phyloP scores from a whole-genome alignment of 2,329 filamentous ascomycete genomes.

The Colletotrichum gigasporum region DNA sequence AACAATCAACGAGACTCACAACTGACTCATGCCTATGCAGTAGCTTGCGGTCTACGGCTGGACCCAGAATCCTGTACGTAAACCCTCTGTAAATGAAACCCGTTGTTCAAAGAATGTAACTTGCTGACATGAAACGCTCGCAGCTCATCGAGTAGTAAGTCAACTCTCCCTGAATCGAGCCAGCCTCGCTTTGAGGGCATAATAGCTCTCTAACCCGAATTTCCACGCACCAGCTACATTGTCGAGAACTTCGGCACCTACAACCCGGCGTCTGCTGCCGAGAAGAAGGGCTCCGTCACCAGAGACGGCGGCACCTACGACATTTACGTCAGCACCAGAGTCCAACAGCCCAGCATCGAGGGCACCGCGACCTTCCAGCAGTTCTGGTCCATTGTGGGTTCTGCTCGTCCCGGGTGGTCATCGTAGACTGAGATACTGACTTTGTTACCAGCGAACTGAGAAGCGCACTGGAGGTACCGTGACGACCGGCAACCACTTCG shows the following conservation, averaged over 20 bases:
- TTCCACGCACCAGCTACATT: conserved; percentile 49
- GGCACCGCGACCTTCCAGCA: conserved; percentile 60
- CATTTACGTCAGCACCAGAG: conserved; percentile 44
- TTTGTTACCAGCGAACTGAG: conserved; percentile 39
- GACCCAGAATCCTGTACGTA: no score
- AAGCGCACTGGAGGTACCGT: conserved; percentile 62
- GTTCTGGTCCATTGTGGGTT: conserved; percentile 56
- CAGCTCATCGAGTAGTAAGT: background rate
- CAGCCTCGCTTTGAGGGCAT: no score
- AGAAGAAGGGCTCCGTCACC: conserved; percentile 42
- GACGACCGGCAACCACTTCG: conserved; percentile 60
- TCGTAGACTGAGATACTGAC: no score
- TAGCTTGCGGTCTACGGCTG: conserved; percentile 60
- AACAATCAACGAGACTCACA: no score
- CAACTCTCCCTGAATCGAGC: no score
- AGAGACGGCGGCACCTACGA: conserved; percentile 47
- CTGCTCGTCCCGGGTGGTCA: no score
- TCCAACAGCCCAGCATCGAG: conserved; percentile 56
- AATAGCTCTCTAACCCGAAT: no score
- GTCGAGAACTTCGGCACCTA: conserved; percentile 54
- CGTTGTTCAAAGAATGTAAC: conserved; percentile 43
- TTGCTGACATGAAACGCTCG: conserved; percentile 5
- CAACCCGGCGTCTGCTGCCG: conserved; percentile 48
- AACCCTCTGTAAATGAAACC: no score
- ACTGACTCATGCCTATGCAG: background rate